These are phyloP conservation scores for Eremothecium gossypii DNA, from an alignment of 1,139 yeast genomes.

Conservation along the genomic window DNA sequence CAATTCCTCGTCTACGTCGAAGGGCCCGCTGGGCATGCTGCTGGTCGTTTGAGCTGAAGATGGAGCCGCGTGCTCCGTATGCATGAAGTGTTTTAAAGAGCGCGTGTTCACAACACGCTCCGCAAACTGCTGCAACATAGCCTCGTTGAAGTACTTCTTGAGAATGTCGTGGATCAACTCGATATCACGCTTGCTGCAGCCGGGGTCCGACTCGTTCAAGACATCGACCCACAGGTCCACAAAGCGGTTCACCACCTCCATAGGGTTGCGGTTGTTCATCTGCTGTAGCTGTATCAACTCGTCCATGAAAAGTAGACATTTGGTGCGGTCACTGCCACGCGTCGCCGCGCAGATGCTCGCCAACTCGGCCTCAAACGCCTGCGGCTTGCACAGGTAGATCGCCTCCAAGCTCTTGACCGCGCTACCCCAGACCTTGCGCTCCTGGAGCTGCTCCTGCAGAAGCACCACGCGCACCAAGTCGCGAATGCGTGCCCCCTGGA, in stretches of 20 bases:
- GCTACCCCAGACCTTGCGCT: constrained; percentile 24
- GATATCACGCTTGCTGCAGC: constrained; percentile 8
- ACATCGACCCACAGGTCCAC: constrained; percentile 12
- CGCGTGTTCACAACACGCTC: neutral
- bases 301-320: constrained; percentile 15
- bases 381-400: constrained; percentile 22
- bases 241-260: constrained; percentile 13
- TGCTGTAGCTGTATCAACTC: constrained; percentile 16
- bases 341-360: constrained; percentile 1
- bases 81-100: constrained; percentile 1
- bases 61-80: neutral
- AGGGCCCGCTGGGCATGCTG: constrained; percentile 3
- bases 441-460: constrained; percentile 14
- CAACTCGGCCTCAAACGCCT: constrained; percentile 9
- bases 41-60: neutral
- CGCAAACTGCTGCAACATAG: constrained; percentile 7
- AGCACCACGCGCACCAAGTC: constrained; percentile 8
- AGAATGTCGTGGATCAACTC: constrained; percentile 18
- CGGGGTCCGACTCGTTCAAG: constrained; percentile 10
- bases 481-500: constrained; percentile 30
- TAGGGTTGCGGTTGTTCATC: constrained; percentile 13
- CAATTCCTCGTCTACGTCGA: constrained; percentile 14
- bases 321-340: constrained; percentile 5
- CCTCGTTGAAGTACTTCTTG: constrained; percentile 10
- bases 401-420: constrained; percentile 27